Evolutionary conservation across 176 grass and related monocot genomes (phyloP), one percentile per base, ranked within the genome.

Genomic region (Carex myosuroides): DNA sequence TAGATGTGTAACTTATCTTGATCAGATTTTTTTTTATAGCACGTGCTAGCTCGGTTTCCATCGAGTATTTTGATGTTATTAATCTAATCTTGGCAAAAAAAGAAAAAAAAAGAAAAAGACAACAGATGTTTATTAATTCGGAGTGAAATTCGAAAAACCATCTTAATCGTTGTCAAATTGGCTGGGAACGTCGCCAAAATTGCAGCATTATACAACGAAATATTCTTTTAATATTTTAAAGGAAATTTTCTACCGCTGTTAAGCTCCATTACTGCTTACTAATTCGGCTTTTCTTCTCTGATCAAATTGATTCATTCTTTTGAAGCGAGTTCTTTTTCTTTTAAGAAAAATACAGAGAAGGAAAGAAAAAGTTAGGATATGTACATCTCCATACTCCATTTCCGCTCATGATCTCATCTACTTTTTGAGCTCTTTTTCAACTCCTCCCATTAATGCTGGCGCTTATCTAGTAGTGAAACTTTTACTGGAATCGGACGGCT

Each of bases 1-100:
- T 33, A 50, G 50, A 78, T 78, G 52, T 78, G 73, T 57, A 78
- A 78, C 73, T 78, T 78, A 35, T 24, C 12, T 78, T 29, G 48
- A 55, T 77, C 72, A 77, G 13, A 37, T 26, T 6, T 17, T 77
- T 12, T 37, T 54, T 53, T 74, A 26, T 50, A 74, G 9, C 12
- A 53, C 44, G 12, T 52, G 44, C 12, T 26, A 52, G 22, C 22
- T 52, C 32, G 50, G 14, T 77, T 55, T 2, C 12, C 22, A 29
- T 77, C 9, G 32, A 56, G 29, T 56, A 55, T 20, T 55, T 77
- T 77, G 22, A 14, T 77, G 6, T 55, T 55, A 22, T 77, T 8
- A 30, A 56, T 0, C 22, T 76, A 17, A 54, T 26, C 22, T 54
- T 77, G 26, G 72, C 46, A 24, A 26, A 52, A 74, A 50, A 21